These are phyloP conservation scores for Mortierella sp. DNA, from an alignment of 371 early-diverging fungal species.

Conservation along the genomic window DNA sequence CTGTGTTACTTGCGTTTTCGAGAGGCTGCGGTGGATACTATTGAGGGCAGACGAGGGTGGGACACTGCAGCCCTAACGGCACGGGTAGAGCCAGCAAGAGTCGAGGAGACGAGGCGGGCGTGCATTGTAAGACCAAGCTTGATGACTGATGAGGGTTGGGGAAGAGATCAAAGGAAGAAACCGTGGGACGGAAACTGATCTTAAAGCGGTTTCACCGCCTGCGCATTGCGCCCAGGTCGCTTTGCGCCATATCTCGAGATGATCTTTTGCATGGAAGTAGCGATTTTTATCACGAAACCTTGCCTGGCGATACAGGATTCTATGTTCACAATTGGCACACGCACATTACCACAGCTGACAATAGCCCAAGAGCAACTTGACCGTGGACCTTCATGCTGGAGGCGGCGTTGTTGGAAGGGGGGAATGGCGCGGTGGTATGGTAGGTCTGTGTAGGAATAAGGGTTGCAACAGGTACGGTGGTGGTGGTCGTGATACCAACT, in stretches of 20 bases:
- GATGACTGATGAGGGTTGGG: neutral
- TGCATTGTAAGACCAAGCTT: conserved; percentile 21
- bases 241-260: too few relatives aligned
- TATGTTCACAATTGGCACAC: too few relatives aligned
- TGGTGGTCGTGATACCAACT: neutral
- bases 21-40: conserved; percentile 28
- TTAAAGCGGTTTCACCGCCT: too few relatives aligned
- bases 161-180: neutral
- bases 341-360: conserved; percentile 16
- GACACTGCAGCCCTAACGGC: conserved; percentile 25
- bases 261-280: too few relatives aligned
- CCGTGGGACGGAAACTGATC: neutral
- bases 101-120: conserved; percentile 38
- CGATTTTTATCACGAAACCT: too few relatives aligned
- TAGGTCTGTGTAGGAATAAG: conserved; percentile 2
- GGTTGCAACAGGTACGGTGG: conserved; percentile 1
- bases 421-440: conserved; percentile 6
- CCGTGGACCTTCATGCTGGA: neutral
- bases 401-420: conserved; percentile 2
- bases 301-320: too few relatives aligned
- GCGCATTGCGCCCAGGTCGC: too few relatives aligned
- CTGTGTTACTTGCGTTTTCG: conserved; percentile 30
- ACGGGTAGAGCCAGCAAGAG: conserved; percentile 32
- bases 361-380: conserved; percentile 13
- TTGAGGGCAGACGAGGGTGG: conserved; percentile 14